Percentiles rank a stretch among this genome's conserved stretches.
phyloP scores from a whole-genome alignment of 2,329 filamentous ascomycete species.

The Sporothrix schenckii region DNA sequence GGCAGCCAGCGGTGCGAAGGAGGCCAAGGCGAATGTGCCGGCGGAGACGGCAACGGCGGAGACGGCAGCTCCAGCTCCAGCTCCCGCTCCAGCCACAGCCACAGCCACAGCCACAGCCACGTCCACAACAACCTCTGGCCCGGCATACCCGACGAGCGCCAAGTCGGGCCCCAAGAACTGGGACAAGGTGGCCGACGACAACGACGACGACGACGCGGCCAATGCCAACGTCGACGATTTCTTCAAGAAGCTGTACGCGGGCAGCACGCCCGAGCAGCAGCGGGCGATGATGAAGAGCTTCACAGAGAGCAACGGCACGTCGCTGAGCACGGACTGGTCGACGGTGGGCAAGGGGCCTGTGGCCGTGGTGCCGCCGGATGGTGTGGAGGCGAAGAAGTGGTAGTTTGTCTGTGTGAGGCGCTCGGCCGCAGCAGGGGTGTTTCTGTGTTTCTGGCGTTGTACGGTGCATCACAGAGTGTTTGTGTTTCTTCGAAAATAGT shows the following conservation, averaged over 20 bases:
- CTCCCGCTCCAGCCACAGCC: neutral
- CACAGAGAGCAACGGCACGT: constrained; percentile 88
- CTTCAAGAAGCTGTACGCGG: constrained; percentile 87
- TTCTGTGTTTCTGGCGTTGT: neutral
- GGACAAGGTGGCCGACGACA: constrained; percentile 67
- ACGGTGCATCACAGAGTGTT: no score
- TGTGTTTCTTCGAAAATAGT: no score
- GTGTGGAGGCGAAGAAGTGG: constrained; percentile 77
- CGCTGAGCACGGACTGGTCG: constrained; percentile 87
- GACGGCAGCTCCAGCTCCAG: neutral
- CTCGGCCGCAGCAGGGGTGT: neutral
- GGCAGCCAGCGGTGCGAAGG: constrained; percentile 34
- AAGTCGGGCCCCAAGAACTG: constrained; percentile 84
- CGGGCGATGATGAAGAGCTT: constrained; percentile 99
- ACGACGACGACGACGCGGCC: constrained; percentile 58
- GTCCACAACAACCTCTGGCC: neutral
- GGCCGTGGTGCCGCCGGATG: constrained; percentile 73
- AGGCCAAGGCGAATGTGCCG: neutral
- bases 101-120: neutral
- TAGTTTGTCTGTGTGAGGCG: neutral
- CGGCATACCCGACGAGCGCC: constrained; percentile 81
- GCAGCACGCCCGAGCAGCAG: constrained; percentile 74
- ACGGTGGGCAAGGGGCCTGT: constrained; percentile 76
- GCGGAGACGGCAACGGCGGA: neutral
- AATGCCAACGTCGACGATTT: constrained; percentile 72